Evolutionary conservation across 2,329 filamentous ascomycete species (phyloP).

Genomic region (Fusarium abutilonis): DNA sequence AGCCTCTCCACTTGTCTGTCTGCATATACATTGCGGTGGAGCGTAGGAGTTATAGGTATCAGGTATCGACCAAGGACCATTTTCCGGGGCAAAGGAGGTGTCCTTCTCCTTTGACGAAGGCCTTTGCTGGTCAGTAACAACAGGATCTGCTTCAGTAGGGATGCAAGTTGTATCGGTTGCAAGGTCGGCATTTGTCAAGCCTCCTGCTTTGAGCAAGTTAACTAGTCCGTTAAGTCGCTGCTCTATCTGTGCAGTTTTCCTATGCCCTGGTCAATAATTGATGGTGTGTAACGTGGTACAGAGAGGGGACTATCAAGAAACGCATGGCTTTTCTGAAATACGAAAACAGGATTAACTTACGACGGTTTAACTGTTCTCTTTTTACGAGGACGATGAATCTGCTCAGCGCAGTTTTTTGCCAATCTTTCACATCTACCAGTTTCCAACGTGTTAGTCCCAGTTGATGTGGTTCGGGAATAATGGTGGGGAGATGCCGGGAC

Average conservation of each 20-base stretch:
- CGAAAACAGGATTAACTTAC: slow-evolving; percentile 50
- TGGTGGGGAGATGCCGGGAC: slow-evolving; percentile 25
- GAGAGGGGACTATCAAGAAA: neutral
- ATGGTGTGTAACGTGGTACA: neutral
- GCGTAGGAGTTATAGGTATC: slow-evolving; percentile 58
- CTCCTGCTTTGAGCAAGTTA: slow-evolving; percentile 58
- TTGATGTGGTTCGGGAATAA: slow-evolving; percentile 12
- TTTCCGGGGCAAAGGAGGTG: slow-evolving; percentile 17
- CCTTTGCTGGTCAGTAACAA: slow-evolving; percentile 39
- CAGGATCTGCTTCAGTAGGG: slow-evolving; percentile 43
- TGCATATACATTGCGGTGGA: slow-evolving; percentile 59
- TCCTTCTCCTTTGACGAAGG: slow-evolving; percentile 37
- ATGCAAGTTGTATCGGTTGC: slow-evolving; percentile 45
- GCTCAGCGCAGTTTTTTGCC: slow-evolving; percentile 58
- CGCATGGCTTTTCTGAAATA: no score
- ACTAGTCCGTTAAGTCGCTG: slow-evolving; percentile 61
- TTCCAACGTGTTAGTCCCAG: slow-evolving; percentile 19
- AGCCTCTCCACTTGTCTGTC: slow-evolving; percentile 53
- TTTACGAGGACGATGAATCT: slow-evolving; percentile 61
- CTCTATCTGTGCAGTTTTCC: slow-evolving; percentile 61
- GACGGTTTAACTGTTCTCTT: slow-evolving; percentile 62
- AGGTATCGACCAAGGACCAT: slow-evolving; percentile 50
- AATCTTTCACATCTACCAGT: slow-evolving; percentile 57
- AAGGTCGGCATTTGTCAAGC: slow-evolving; percentile 44
- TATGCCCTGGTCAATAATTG: slow-evolving; percentile 34